A percentile compares a stretch with the other conserved stretches of the same genome.
These are phyloP conservation scores for Talaromyces sp. DNA, from an alignment of 2,329 filamentous ascomycete species.

Conservation along the genomic window DNA sequence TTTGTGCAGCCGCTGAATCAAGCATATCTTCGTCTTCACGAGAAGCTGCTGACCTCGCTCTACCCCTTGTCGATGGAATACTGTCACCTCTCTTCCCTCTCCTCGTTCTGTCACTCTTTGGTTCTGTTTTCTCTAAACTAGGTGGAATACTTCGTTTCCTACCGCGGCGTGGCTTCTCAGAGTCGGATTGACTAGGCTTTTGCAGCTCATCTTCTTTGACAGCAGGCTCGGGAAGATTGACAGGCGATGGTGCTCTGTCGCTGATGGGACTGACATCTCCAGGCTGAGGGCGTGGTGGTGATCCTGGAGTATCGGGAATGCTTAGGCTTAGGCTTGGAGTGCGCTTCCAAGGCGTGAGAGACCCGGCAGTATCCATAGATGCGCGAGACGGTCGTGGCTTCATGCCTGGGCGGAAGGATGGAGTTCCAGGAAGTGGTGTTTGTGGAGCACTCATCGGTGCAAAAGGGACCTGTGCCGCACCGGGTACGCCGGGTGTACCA, in stretches of 20 bases:
- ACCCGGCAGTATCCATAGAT: constrained; percentile 35
- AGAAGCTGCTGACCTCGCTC: constrained; percentile 29
- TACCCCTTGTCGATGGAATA: constrained; percentile 31
- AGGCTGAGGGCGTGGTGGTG: constrained; percentile 35
- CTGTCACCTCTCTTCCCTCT: constrained; percentile 28
- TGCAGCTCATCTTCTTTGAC: constrained; percentile 18
- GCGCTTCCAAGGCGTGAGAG: constrained; percentile 41
- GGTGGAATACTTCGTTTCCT: constrained; percentile 15
- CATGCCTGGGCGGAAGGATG: constrained; percentile 20
- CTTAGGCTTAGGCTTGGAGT: constrained; percentile 27
- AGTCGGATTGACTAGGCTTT: constrained; percentile 16
- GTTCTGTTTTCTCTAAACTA: constrained; percentile 14
- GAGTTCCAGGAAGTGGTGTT: constrained; percentile 23
- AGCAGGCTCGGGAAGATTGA: constrained; percentile 22
- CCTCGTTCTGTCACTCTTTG: constrained; percentile 24
- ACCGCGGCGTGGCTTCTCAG: constrained; percentile 16
- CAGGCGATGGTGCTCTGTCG: constrained; percentile 34
- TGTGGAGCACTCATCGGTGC: constrained; percentile 19
- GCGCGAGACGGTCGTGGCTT: constrained; percentile 24
- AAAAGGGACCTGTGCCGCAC: constrained; percentile 19
- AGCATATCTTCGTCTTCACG: constrained; percentile 25
- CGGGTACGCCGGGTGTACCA: constrained; percentile 20
- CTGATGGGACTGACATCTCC: constrained; percentile 44
- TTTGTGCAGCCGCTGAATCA: constrained; percentile 13
- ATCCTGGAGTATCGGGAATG: constrained; percentile 29